Conservation (phyloP, 106 monocot genomes). For the Hemerocallis citrina region DNA sequence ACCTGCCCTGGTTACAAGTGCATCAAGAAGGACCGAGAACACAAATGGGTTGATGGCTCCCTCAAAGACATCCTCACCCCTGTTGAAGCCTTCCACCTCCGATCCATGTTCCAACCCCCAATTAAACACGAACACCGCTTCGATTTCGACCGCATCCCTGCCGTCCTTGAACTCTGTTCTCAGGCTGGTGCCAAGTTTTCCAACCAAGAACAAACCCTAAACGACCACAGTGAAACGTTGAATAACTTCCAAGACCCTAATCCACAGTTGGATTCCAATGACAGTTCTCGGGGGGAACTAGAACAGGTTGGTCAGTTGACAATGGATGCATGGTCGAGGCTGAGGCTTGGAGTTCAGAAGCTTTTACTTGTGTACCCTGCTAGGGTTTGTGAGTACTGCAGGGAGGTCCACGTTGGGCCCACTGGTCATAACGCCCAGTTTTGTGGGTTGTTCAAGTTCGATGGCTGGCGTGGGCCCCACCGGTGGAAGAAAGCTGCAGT, state of each 20-base stretch:
- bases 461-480: slow-evolving; percentile 65
- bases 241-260: neutral
- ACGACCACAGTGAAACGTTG: neutral
- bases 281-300: neutral
- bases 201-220: too few relatives aligned
- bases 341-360: slow-evolving; percentile 63
- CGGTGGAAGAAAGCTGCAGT: slow-evolving; percentile 76
- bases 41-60: slow-evolving; percentile 41
- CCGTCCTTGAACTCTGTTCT: slow-evolving; percentile 68
- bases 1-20: slow-evolving; percentile 73
- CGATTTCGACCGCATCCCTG: slow-evolving; percentile 57
- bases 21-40: slow-evolving; percentile 37
- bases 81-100: slow-evolving; percentile 64
- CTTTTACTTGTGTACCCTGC: slow-evolving; percentile 27
- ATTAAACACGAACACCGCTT: slow-evolving; percentile 81
- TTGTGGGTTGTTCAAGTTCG: slow-evolving; percentile 73
- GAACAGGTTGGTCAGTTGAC: slow-evolving; percentile 44
- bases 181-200: slow-evolving; percentile 72
- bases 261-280: neutral
- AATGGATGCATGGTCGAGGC: slow-evolving; percentile 63
- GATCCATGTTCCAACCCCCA: slow-evolving; percentile 49
- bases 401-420: slow-evolving; percentile 80
- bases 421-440: slow-evolving; percentile 74
- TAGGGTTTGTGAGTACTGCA: slow-evolving; percentile 33
- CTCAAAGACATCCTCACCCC: slow-evolving; percentile 57